Evolutionary conservation across 2,329 filamentous ascomycete species (phyloP).

Genomic region (Basipetospora chlamydospora): DNA sequence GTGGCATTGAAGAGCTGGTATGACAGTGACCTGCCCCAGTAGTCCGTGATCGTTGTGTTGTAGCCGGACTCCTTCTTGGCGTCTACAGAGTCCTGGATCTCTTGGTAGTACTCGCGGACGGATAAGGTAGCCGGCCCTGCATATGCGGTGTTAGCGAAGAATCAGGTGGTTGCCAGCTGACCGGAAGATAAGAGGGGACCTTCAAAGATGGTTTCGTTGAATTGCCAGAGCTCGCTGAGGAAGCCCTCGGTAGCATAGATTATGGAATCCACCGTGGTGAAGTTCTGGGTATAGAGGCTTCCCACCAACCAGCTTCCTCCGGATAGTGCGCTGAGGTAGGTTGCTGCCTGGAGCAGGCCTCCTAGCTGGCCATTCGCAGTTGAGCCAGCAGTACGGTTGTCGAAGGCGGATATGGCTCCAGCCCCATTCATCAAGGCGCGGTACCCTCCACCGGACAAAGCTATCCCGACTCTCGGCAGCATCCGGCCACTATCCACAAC

Average conservation of each 20-base stretch:
- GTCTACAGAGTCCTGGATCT: conserved; percentile 41
- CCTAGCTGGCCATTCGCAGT: conserved; percentile 38
- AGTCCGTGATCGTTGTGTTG: conserved; percentile 56
- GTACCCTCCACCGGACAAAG: conserved; percentile 66
- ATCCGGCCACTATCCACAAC: conserved; percentile 7
- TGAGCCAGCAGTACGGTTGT: conserved; percentile 48
- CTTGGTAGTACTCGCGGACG: conserved; percentile 39
- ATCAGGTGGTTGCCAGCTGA: conserved; percentile 4
- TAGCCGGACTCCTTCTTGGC: conserved; percentile 49
- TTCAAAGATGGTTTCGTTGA: conserved; percentile 20
- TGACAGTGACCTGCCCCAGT: conserved; percentile 63
- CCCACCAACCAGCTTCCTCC: conserved; percentile 67
- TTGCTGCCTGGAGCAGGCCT: conserved; percentile 60
- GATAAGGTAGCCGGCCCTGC: conserved; percentile 19
- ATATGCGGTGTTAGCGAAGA: conserved; percentile 11
- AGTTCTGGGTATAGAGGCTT: conserved; percentile 62
- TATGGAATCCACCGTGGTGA: conserved; percentile 43
- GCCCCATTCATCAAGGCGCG: conserved; percentile 64
- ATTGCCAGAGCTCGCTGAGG: conserved; percentile 17
- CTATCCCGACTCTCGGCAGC: conserved; percentile 46
- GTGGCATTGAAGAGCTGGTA: conserved; percentile 64
- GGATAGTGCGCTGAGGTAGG: conserved; percentile 59
- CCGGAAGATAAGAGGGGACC: conserved; percentile 12
- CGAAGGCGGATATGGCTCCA: conserved; percentile 59
- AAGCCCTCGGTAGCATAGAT: conserved; percentile 12